phyloP scores from a whole-genome alignment of 2,329 filamentous ascomycete species.

The Sporothrix sp. region DNA sequence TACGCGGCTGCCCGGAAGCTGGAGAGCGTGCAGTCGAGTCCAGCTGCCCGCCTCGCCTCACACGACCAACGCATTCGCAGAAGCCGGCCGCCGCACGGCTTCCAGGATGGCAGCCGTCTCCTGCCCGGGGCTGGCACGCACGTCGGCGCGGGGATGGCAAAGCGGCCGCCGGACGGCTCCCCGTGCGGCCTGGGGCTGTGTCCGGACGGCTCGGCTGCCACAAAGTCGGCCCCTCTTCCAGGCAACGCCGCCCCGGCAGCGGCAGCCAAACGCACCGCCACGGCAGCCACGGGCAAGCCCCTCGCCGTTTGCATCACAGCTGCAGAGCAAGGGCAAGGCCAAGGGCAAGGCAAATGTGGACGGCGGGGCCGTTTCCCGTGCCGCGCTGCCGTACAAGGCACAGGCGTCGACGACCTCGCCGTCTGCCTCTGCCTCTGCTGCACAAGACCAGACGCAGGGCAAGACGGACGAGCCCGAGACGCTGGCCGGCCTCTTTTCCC shows the following conservation, averaged over 20 bases:
- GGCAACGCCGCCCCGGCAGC: conserved; percentile 25
- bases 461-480: conserved; percentile 11
- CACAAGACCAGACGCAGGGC: background rate
- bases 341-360: too few species aligned
- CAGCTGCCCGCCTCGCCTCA: too few species aligned
- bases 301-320: background rate
- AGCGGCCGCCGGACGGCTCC: background rate
- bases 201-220: background rate
- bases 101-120: background rate
- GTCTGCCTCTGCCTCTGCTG: background rate
- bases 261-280: background rate
- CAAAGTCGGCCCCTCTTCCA: conserved; percentile 2
- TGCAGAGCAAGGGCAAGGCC: background rate
- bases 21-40: too few species aligned
- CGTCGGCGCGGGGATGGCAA: background rate
- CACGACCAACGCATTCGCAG: background rate
- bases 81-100: too few species aligned
- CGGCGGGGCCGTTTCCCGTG: too few species aligned
- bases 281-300: background rate
- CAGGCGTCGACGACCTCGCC: too few species aligned
- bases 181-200: background rate
- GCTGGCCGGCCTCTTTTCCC: conserved; percentile 21
- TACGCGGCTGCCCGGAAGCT: too few species aligned
- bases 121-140: background rate
- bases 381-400: too few species aligned